Evolutionary conservation across 2,329 filamentous ascomycete species (phyloP).

Genomic region (Xylariaceae sp.): DNA sequence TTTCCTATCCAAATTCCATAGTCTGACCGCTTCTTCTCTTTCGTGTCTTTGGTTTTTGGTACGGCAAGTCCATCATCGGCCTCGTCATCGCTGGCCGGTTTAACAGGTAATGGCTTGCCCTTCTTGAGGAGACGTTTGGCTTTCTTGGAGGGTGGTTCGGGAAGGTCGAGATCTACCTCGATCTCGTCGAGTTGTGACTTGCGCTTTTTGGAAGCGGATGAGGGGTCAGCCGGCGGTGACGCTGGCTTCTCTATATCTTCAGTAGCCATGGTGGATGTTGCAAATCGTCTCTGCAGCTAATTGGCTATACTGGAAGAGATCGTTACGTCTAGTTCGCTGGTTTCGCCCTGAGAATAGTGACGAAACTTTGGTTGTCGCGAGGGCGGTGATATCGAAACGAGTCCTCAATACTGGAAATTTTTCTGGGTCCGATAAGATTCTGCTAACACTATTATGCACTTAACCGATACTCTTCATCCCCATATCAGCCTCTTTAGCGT

Average conservation of each 20-base stretch:
- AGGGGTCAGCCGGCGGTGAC: conserved; percentile 20
- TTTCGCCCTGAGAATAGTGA: not conserved
- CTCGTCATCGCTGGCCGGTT: conserved; percentile 51
- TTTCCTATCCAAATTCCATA: conserved; percentile 97
- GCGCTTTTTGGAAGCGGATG: conserved; percentile 66
- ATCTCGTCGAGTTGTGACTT: conserved; percentile 76
- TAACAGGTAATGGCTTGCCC: conserved; percentile 64
- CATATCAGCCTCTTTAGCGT: too few species aligned
- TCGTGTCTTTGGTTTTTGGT: conserved; percentile 46
- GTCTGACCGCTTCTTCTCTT: conserved; percentile 70
- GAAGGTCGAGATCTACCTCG: conserved; percentile 87
- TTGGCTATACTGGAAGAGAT: not conserved
- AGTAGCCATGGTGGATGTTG: conserved; percentile 26
- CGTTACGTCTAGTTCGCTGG: not conserved
- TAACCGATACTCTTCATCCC: not conserved
- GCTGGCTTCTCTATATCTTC: conserved; percentile 22
- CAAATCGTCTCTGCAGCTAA: not conserved
- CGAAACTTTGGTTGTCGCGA: not conserved
- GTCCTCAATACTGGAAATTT: conserved; percentile 35
- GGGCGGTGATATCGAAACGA: too few species aligned
- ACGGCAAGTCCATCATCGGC: conserved; percentile 42
- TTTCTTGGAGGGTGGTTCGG: conserved; percentile 94
- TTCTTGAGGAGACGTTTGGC: conserved; percentile 90
- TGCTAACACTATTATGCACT: conserved; percentile 19
- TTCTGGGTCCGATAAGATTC: conserved; percentile 44